Evolutionary conservation across 2,329 filamentous ascomycete genomes (phyloP).

Genomic region (Penicillium polonicum): DNA sequence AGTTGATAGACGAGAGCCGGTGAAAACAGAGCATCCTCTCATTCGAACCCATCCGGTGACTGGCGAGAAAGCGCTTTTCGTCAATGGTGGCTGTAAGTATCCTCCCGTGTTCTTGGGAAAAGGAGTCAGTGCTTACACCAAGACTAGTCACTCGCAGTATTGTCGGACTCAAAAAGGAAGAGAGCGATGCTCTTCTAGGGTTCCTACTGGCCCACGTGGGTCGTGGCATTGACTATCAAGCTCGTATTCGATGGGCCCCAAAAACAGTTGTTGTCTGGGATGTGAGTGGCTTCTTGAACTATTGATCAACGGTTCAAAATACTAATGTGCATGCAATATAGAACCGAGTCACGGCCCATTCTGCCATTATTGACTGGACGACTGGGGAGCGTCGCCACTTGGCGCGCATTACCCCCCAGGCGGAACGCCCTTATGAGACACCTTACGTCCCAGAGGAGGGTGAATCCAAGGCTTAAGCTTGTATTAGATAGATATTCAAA

Average conservation of each 20-base stretch:
- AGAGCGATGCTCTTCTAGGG: conserved; percentile 41
- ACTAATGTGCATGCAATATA: conserved; percentile 7
- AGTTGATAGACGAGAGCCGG: conserved; percentile 70
- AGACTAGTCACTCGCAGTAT: conserved; percentile 39
- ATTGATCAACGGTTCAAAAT: conserved; percentile 32
- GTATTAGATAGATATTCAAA: neutral
- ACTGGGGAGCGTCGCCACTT: conserved; percentile 31
- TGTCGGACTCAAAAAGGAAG: conserved; percentile 45
- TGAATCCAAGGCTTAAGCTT: neutral
- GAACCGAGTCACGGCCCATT: conserved; percentile 42
- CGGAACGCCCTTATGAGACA: conserved; percentile 28
- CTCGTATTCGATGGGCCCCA: conserved; percentile 27
- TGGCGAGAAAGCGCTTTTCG: conserved; percentile 37
- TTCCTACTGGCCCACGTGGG: conserved; percentile 23
- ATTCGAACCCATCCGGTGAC: conserved; percentile 49
- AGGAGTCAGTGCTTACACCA: conserved; percentile 14
- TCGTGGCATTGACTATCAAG: conserved; percentile 27
- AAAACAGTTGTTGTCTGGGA: conserved; percentile 37
- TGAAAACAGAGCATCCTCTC: conserved; percentile 70
- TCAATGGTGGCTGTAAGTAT: conserved; percentile 33
- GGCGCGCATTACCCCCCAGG: conserved; percentile 31
- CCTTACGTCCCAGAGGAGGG: conserved; percentile 12
- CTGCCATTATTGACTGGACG: conserved; percentile 35
- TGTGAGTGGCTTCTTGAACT: conserved; percentile 37
- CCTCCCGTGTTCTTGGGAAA: neutral